Evolutionary conservation across 2,329 filamentous ascomycete species (phyloP), one percentile per base, ranked within the genome.

Genomic region (Graphilbum ipis-grandicollis): DNA sequence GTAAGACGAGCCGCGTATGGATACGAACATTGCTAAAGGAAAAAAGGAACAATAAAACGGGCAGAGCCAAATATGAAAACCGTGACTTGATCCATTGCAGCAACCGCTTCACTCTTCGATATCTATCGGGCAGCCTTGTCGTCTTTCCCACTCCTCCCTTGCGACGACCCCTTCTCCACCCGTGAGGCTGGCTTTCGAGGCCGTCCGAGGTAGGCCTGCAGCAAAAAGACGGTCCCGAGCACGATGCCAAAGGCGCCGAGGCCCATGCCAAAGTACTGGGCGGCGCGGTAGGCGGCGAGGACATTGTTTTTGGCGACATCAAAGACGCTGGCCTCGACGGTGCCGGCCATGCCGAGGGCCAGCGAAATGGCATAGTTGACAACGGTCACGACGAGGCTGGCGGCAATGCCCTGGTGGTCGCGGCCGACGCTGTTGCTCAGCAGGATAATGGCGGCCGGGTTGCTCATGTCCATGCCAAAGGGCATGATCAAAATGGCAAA

Each of bases 361-460:
- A 80, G 52, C 1, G 70, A 71, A 25, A 81, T 79, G 40, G 66
- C 67, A 48, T 80, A 82, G 51, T 82, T 79, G 42, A 80, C 68
- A 10, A 76, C 59, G 0, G 74, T 79, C 39, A 66, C 72, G 23
- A 79, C 68, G 6, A 80, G 50, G 15, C 63, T 69, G 9, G 58
- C 60, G 0, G 54, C 62, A 10, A 65, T 57, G 4, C 62, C 62
- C 45, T 66, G 60, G 38, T 68, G 56, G 31, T 59, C 52, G 38
- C 54, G 57, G 12, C 56, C 49, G 0, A 66, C 58, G 2, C 56
- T 56, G 43, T 77, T 66, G 22, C 64, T 69, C 9, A 80, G 56
- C 22, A 79, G 62, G 12, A 79, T 48, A 0, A 65, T 75, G 0
- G 68, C 71, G 0, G 72, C 67, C 0, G 75, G 75, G 45, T 76